These are phyloP conservation scores for Candida endomychidarum DNA, from an alignment of 805 yeast genomes.

Conservation along the genomic window DNA sequence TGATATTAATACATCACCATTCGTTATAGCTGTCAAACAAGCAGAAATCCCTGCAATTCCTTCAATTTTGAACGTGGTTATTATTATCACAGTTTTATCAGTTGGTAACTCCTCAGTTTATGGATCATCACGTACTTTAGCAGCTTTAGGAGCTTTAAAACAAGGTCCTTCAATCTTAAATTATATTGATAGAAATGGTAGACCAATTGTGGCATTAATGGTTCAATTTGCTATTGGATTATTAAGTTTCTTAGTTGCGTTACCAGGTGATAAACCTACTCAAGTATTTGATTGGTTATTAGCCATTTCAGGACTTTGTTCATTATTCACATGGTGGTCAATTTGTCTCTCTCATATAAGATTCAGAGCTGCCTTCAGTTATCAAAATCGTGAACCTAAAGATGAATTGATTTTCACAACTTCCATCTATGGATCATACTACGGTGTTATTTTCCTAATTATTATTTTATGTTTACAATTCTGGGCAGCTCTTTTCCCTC, in stretches of 20 bases:
- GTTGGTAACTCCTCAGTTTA: conserved; percentile 39
- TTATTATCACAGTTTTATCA: conserved; percentile 31
- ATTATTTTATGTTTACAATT: conserved; percentile 34
- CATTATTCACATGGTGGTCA: conserved; percentile 30
- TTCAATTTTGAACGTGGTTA: conserved; percentile 33
- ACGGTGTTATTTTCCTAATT: conserved; percentile 27
- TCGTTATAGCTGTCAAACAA: conserved; percentile 37
- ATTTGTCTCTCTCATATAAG: conserved; percentile 32
- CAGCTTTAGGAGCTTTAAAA: conserved; percentile 31
- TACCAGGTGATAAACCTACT: conserved; percentile 29
- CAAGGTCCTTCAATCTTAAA: conserved; percentile 30
- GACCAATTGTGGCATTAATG: conserved; percentile 28
- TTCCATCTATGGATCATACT: conserved; percentile 31
- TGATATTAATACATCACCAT: conserved; percentile 34
- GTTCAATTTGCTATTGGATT: conserved; percentile 29
- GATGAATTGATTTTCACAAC: conserved; percentile 34
- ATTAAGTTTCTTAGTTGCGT: conserved; percentile 27
- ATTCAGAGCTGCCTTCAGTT: conserved; percentile 26
- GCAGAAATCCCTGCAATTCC: conserved; percentile 32
- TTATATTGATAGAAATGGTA: conserved; percentile 30
- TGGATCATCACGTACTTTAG: conserved; percentile 33
- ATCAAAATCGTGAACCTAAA: conserved; percentile 23
- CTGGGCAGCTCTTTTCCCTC: conserved; percentile 41
- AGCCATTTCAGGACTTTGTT: conserved; percentile 30
- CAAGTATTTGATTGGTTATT: conserved; percentile 34